Conservation (phyloP, 1,139 yeast species). For the Pichia sp. region DNA sequence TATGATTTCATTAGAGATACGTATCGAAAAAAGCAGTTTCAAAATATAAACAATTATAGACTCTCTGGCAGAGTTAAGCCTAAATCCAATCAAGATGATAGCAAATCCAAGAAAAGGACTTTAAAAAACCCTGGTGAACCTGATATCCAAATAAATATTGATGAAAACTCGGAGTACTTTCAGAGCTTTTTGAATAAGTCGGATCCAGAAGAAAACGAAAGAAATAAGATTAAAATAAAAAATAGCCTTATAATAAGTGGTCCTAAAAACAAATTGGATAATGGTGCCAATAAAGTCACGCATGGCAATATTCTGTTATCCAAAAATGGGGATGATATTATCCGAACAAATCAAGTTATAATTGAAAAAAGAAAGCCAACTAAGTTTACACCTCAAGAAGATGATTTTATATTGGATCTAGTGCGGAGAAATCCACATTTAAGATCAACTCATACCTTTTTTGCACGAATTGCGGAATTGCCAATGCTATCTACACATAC, state of each 20-base stretch:
- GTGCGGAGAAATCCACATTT: slow-evolving; percentile 57
- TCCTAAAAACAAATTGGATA: no score
- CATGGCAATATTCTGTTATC: not conserved
- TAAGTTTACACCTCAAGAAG: slow-evolving; percentile 52
- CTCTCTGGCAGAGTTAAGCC: slow-evolving; percentile 2
- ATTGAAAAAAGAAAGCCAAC: slow-evolving; percentile 13
- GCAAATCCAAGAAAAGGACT: slow-evolving; percentile 1
- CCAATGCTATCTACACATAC: slow-evolving; percentile 53
- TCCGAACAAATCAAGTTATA: no score
- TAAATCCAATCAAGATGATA: not conserved
- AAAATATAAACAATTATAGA: slow-evolving; percentile 14
- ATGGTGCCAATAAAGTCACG: no score
- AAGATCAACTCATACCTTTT: slow-evolving; percentile 60
- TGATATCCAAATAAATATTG: slow-evolving; percentile 1
- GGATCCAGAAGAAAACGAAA: not conserved
- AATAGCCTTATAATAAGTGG: no score
- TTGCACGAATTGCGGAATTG: slow-evolving; percentile 45
- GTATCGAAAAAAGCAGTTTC: slow-evolving; percentile 10
- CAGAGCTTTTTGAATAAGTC: not conserved
- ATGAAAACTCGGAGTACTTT: not conserved
- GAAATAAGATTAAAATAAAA: no score
- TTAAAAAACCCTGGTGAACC: slow-evolving; percentile 12
- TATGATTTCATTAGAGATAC: slow-evolving; percentile 17
- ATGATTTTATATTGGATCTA: slow-evolving; percentile 54
- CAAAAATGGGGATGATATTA: not conserved